A percentile compares a stretch with the other conserved stretches of the same genome.
These are phyloP conservation scores for Ustilago hordei DNA, from an alignment of 1,284 basidiomycete genomes.

Conservation along the genomic window DNA sequence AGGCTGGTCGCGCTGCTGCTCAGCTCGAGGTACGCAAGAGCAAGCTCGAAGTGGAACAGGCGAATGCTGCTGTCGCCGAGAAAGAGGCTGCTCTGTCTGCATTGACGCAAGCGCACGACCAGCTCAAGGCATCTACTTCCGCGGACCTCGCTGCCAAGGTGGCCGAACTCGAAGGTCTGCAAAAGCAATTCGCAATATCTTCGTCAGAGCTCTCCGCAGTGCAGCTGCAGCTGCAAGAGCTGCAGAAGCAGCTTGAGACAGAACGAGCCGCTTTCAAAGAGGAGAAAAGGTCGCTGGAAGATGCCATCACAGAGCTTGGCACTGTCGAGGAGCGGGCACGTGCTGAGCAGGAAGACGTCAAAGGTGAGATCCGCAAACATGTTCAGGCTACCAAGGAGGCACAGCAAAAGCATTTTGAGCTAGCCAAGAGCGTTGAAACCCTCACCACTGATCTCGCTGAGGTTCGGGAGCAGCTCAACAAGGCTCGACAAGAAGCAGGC, in stretches of 20 bases:
- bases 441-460: conserved; percentile 82
- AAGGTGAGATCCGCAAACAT: conserved; percentile 71
- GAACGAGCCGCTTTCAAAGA: conserved; percentile 77
- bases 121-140: conserved; percentile 72
- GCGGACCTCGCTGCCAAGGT: conserved; percentile 73
- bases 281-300: conserved; percentile 72
- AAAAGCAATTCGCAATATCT: conserved; percentile 75
- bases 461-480: conserved; percentile 52
- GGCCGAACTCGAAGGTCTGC: conserved; percentile 77
- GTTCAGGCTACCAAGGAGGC: conserved; percentile 82
- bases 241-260: conserved; percentile 74
- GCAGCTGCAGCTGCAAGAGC: conserved; percentile 75
- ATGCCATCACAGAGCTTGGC: conserved; percentile 63
- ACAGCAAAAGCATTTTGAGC: conserved; percentile 79
- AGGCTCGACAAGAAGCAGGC: conserved; percentile 43
- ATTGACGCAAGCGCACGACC: conserved; percentile 75
- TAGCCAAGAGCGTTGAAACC: conserved; percentile 75
- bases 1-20: conserved; percentile 64
- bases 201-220: conserved; percentile 76
- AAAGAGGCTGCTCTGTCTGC: conserved; percentile 79
- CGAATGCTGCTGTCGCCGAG: conserved; percentile 77
- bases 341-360: conserved; percentile 74
- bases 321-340: conserved; percentile 58
- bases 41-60: conserved; percentile 79
- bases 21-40: conserved; percentile 72